These are phyloP conservation scores for Pseudogymnoascus sp. DNA, from an alignment of 2,329 filamentous ascomycete species.

Conservation along the genomic window DNA sequence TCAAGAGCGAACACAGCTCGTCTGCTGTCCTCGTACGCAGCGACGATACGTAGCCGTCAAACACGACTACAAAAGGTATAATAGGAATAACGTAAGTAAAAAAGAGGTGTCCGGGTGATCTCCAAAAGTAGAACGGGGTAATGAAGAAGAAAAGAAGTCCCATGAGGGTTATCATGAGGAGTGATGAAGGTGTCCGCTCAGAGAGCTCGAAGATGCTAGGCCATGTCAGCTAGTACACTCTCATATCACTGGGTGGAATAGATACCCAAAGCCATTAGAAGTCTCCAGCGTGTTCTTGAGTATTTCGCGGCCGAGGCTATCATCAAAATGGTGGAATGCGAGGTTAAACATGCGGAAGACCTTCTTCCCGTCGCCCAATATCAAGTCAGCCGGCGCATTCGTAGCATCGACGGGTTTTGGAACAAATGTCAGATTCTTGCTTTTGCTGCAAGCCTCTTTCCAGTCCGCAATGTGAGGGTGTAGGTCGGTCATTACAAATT, in stretches of 20 bases:
- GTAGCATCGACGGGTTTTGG: conserved; percentile 58
- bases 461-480: conserved; percentile 58
- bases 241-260: background rate
- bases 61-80: conserved; percentile 59
- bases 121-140: conserved; percentile 44
- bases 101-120: conserved; percentile 41
- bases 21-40: conserved; percentile 60
- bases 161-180: conserved; percentile 48
- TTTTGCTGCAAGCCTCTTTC: conserved; percentile 45
- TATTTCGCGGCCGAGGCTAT: conserved; percentile 53
- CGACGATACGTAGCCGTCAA: conserved; percentile 63
- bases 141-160: conserved; percentile 45
- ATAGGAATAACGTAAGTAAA: conserved; percentile 63
- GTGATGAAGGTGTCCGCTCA: conserved; percentile 50
- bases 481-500: conserved; percentile 61
- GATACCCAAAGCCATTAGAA: conserved; percentile 55
- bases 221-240: background rate
- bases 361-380: conserved; percentile 35
- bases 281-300: conserved; percentile 59
- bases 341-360: conserved; percentile 67
- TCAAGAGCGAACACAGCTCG: conserved; percentile 57
- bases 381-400: conserved; percentile 45
- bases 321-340: conserved; percentile 71
- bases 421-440: conserved; percentile 53
- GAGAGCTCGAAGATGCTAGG: conserved; percentile 65